These are phyloP conservation scores for Berberis thunbergii DNA, from an alignment of 164 flowering plant species.

Conservation along the genomic window DNA sequence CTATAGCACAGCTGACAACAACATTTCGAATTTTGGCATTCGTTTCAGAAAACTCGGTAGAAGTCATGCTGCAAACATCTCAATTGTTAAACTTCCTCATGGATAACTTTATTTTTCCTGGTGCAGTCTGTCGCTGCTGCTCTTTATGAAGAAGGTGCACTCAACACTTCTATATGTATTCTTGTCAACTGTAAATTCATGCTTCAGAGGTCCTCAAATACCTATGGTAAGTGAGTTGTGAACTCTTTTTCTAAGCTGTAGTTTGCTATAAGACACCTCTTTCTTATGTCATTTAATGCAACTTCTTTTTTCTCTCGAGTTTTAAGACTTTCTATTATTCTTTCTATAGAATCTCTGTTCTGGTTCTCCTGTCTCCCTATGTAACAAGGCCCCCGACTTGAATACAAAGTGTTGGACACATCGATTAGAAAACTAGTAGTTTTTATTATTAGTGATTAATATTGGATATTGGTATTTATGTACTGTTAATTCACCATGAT, in stretches of 20 bases:
- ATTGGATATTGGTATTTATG: no score
- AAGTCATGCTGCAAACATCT: not conserved
- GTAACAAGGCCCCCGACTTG: no score
- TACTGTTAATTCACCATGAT: no score
- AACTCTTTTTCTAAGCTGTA: not conserved
- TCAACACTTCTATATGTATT: conserved; percentile 61
- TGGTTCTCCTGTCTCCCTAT: no score
- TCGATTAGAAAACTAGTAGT: no score
- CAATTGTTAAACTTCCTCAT: not conserved
- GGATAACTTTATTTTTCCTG: conserved; percentile 3
- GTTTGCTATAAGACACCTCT: no score
- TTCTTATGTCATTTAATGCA: no score
- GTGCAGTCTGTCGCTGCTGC: conserved; percentile 77
- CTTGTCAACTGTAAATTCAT: conserved; percentile 71
- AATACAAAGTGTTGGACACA: no score
- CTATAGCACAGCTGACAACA: conserved; percentile 83
- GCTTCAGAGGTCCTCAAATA: conserved; percentile 91
- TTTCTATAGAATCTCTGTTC: no score
- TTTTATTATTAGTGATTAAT: no score
- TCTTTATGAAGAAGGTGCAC: conserved; percentile 87
- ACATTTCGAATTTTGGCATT: conserved; percentile 82
- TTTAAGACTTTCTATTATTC: no score
- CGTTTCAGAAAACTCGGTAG: conserved; percentile 87
- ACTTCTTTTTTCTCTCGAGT: no score
- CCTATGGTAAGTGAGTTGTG: conserved; percentile 51